Evolutionary conservation across 2,329 filamentous ascomycete species (phyloP), one percentile per base, ranked within the genome.

Genomic region (Fusarium citri): DNA sequence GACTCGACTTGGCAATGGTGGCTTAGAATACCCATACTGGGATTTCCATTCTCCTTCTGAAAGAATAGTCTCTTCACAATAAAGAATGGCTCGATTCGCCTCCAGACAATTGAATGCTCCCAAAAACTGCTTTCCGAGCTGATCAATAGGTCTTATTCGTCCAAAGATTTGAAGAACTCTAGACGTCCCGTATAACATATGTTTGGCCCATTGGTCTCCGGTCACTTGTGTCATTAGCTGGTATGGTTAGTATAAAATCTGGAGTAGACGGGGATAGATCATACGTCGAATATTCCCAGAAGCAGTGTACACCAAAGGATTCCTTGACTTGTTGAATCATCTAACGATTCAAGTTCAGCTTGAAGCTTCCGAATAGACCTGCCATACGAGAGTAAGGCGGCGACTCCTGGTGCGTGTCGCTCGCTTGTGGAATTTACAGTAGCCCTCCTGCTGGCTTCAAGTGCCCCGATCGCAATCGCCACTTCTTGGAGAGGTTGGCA

Each of bases 231-330:
- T 66, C 56, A 77, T 74, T 2, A 78, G 59, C 76, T 78, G 6
- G 1, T 0, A 8, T 15, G 0, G 0, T 76, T 22, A 72, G 56
- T 9, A 26, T 10, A 3, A 2, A 15, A 10, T 3, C 1, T 26
- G 8, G 12, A 8, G 4, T 16, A 8, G 10, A n/a, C 1, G 3
- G n/a, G 8, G 1, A 4, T 10, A 1, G 18, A 8, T 12, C 16
- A 8, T 66, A 76, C 76, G 58, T 77, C 76, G 20, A 78, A 78
- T 0, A 78, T 20, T 1, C 73, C 73, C 3, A 77, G 59, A 5
- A 77, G 53, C 40, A 77, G 72, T 4, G 75, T 76, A 22, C 51
- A 68, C 76, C 74, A 77, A 15, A 76, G 65, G 3, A 66, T 49
- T 2, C 71, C 71, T 10, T 73, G 66, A 1, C 40, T 49, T 1